phyloP scores from a whole-genome alignment of 106 monocot species.

The Dendrobium nobile region DNA sequence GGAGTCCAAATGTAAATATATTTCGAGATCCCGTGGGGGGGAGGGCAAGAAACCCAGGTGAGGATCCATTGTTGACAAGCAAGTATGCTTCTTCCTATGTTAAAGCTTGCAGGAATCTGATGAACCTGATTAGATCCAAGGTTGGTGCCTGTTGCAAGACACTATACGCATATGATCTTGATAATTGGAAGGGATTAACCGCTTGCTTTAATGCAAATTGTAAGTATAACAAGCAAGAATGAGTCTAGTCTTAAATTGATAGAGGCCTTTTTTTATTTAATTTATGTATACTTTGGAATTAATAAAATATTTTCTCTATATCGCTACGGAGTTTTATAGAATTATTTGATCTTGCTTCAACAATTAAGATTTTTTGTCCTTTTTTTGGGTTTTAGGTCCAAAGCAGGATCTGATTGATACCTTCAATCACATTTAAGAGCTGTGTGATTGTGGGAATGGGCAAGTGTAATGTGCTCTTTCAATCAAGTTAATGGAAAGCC shows the following conservation, averaged over 20 bases:
- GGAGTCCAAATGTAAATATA: constrained; percentile 96
- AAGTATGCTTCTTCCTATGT: constrained; percentile 72
- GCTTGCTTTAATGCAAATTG: constrained; percentile 86
- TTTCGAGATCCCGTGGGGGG: constrained; percentile 94
- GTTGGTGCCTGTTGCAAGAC: constrained; percentile 98
- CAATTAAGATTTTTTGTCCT: neutral
- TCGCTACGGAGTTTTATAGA: neutral
- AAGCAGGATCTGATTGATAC: constrained; percentile 96
- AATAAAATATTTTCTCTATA: too few relatives aligned
- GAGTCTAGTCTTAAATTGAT: neutral
- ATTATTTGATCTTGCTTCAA: neutral
- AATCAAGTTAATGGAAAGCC: constrained; percentile 88
- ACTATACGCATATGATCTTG: constrained; percentile 95
- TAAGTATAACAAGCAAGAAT: constrained; percentile 15
- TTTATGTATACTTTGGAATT: too few relatives aligned
- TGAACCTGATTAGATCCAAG: constrained; percentile 54
- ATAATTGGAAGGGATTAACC: constrained; percentile 90
- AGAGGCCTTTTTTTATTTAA: too few relatives aligned
- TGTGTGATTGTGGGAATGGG: constrained; percentile 86
- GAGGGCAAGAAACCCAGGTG: constrained; percentile 95
- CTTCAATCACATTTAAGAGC: constrained; percentile 94
- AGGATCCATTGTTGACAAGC: constrained; percentile 73
- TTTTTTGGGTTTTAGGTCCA: constrained; percentile 39
- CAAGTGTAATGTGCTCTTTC: constrained; percentile 98
- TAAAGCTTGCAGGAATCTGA: constrained; percentile 48